A percentile compares a stretch with the other conserved stretches of the same genome.
Conservation (phyloP, 2,329 filamentous ascomycete genomes). For the Tolypocladium paradoxum region DNA sequence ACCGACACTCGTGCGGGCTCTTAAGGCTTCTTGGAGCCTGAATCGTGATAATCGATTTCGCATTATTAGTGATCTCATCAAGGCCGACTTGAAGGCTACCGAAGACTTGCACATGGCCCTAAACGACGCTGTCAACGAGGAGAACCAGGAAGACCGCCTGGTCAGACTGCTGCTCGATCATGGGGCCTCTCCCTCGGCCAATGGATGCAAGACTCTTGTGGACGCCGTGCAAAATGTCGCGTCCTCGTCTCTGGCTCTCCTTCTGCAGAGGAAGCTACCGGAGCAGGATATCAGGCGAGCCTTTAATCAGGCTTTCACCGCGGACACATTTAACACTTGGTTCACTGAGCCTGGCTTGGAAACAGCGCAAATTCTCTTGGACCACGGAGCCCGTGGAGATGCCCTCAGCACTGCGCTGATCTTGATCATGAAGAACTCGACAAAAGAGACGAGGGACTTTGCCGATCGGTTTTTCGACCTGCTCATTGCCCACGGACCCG, state of each 20-base stretch:
- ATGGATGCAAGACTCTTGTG: constrained; percentile 41
- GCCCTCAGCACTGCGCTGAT: constrained; percentile 34
- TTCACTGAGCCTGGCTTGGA: constrained; percentile 34
- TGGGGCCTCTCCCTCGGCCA: constrained; percentile 40
- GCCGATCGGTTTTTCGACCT: constrained; percentile 34
- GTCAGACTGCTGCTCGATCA: constrained; percentile 37
- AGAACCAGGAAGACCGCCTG: constrained; percentile 35
- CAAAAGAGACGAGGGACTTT: constrained; percentile 24
- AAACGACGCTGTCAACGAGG: constrained; percentile 41
- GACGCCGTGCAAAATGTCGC: constrained; percentile 33
- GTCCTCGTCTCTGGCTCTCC: constrained; percentile 26
- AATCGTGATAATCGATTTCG: constrained; percentile 35
- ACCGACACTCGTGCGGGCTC: constrained; percentile 34
- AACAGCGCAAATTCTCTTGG: constrained; percentile 36
- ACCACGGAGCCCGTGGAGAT: constrained; percentile 35
- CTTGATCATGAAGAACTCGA: constrained; percentile 32
- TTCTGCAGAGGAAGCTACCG: constrained; percentile 31
- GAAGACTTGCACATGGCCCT: constrained; percentile 41
- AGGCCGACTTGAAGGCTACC: constrained; percentile 34
- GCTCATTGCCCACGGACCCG: constrained; percentile 26
- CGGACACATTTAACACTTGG: constrained; percentile 30
- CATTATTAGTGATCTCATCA: constrained; percentile 38
- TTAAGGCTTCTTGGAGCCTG: constrained; percentile 44
- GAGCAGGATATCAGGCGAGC: constrained; percentile 31
- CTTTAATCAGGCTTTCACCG: constrained; percentile 34